A percentile compares a stretch with the other conserved stretches of the same genome.
Evolutionary conservation across 345 rosid genomes (phyloP).

Genomic region (Jatropha curcas): DNA sequence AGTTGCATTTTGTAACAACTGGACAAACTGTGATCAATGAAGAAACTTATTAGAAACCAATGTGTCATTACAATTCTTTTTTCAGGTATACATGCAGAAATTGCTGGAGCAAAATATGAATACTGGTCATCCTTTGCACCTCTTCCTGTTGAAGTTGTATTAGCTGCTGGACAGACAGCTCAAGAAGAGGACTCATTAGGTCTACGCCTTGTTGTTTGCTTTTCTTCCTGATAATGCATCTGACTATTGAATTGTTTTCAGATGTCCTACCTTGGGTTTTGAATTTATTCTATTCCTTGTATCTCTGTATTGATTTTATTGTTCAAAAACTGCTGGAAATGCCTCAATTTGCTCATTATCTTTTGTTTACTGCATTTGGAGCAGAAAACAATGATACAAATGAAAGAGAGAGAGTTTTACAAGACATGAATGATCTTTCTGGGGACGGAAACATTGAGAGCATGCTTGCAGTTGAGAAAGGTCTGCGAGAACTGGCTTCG

Average conservation of each 20-base stretch:
- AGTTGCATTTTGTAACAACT: too few species aligned
- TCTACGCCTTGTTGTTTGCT: slow-evolving; percentile 1
- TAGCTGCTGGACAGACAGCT: slow-evolving; percentile 76
- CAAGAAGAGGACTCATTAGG: slow-evolving; percentile 43
- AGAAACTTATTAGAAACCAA: neutral
- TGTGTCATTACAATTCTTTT: slow-evolving; percentile 7
- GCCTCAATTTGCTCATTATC: slow-evolving; percentile 11
- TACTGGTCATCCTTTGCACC: slow-evolving; percentile 97
- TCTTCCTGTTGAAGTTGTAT: slow-evolving; percentile 68
- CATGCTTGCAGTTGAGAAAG: slow-evolving; percentile 84
- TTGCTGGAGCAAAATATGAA: slow-evolving; percentile 63
- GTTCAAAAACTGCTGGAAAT: neutral
- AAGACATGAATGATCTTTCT: slow-evolving; percentile 42
- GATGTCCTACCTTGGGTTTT: neutral
- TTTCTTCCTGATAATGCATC: neutral
- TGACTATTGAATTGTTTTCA: neutral
- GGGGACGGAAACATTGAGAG: slow-evolving; percentile 74
- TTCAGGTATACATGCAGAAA: slow-evolving; percentile 77
- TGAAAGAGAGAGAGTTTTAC: slow-evolving; percentile 48
- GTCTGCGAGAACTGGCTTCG: slow-evolving; percentile 76
- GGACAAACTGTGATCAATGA: neutral
- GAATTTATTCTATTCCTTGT: neutral
- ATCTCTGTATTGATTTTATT: neutral
- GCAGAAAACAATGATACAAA: slow-evolving; percentile 42
- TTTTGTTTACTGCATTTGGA: slow-evolving; percentile 23